Base-by-base conservation (phyloP, 768 basidiomycete genomes). In the Calocera viscosa region DNA sequence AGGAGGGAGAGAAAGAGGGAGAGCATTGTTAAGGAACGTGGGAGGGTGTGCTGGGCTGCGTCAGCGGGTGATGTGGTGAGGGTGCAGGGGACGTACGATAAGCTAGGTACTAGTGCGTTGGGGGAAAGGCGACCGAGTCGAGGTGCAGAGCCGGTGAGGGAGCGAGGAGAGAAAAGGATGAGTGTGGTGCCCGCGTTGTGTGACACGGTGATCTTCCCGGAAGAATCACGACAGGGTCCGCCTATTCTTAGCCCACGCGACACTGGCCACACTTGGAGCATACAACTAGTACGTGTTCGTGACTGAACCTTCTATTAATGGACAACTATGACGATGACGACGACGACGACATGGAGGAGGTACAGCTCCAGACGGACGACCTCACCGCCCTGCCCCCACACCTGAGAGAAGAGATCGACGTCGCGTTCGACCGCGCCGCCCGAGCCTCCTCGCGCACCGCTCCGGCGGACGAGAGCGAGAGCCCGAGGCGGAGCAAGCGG, bases 1-100 rank as follows among this genome's bases (percentile, higher is more conserved):
- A 70, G 63, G 49, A 73, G 68, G 47, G 71, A 64, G 63, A 72
- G 66, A 49, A 69, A 17, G 66, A 72, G 28, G 53, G 68, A 49
- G 28, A 60, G 30, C 53, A 60, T 60, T n/a, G 14, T 60, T 60
- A 60, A 60, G 24, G 53, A 60, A 24, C 24, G 53, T 60, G 53
- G 14, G 30, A 32, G 53, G 53, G 53, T 60, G 30, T 60, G 24
- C 26, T n/a, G n/a, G 30, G 10, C 30, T 26, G 53, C 30, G 10
- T 8, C 8, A 32, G 30, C 24, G 30, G 10, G 12, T 14, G 8
- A 14, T 16, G 49, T 26, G 49, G 24, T 14, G 35, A 38, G 35
- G 7, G 14, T 38, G 35, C 35, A 38, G 35, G 14, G 7, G 35
- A 47, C 43, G 24, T 24, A 47, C 24, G 19, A 7, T 17, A 47